These are phyloP conservation scores for Dipodascus geniculatus DNA, from an alignment of 805 yeast species.

Conservation along the genomic window DNA sequence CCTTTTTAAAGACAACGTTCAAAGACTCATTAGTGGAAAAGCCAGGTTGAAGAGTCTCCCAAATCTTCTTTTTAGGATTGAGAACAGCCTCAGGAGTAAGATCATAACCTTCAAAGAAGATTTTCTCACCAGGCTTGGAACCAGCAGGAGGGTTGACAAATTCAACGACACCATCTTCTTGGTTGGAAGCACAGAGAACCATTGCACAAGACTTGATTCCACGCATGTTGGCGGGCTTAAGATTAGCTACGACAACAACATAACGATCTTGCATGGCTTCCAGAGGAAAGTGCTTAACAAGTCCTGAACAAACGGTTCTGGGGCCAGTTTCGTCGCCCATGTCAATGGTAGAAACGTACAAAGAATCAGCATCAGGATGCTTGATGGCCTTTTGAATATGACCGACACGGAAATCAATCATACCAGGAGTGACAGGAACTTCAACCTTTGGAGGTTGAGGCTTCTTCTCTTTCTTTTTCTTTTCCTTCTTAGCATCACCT, in stretches of 20 bases:
- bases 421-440: conserved; percentile 66
- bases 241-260: conserved; percentile 85
- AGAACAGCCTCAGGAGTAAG: conserved; percentile 83
- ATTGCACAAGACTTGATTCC: conserved; percentile 92
- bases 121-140: conserved; percentile 89
- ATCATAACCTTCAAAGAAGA: conserved; percentile 86
- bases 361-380: conserved; percentile 96
- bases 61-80: conserved; percentile 96
- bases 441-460: conserved; percentile 35
- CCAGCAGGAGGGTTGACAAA: conserved; percentile 92
- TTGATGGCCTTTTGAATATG: conserved; percentile 91
- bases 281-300: conserved; percentile 76
- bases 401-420: conserved; percentile 91
- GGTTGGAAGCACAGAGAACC: conserved; percentile 79
- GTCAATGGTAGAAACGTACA: conserved; percentile 92
- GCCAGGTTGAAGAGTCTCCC: conserved; percentile 90
- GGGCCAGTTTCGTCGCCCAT: conserved; percentile 96
- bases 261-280: conserved; percentile 94
- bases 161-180: conserved; percentile 59
- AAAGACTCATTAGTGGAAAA: conserved; percentile 70
- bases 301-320: conserved; percentile 95
- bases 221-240: conserved; percentile 97
- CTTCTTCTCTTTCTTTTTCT: conserved; percentile 40
- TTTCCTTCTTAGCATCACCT: conserved; percentile 18
- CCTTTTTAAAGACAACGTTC: conserved; percentile 69